Evolutionary conservation across 177 flowering plant genomes (phyloP).

Genomic region (Tripterygium wilfordii): DNA sequence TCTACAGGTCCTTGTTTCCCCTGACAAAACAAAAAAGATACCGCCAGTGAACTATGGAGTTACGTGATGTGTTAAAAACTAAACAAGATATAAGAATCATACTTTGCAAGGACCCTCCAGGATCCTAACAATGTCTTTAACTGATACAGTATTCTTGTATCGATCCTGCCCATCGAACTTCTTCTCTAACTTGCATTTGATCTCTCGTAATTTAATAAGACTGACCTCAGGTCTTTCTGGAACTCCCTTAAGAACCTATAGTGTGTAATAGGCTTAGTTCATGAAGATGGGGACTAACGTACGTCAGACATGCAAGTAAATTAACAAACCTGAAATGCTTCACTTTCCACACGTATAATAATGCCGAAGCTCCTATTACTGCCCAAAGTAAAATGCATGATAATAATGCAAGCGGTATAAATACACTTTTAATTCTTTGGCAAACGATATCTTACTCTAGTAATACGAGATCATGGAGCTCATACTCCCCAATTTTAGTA

Average conservation of each 20-base stretch:
- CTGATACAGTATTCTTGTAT: conserved; percentile 52
- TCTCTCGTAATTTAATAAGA: conserved; percentile 81
- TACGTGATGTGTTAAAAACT: neutral
- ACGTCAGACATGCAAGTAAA: no score
- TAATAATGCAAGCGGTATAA: neutral
- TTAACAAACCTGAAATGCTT: conserved; percentile 90
- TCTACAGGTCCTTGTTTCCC: conserved; percentile 99
- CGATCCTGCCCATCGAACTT: conserved; percentile 64
- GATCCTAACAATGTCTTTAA: conserved; percentile 82
- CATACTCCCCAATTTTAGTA: conserved; percentile 89
- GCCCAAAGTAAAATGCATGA: conserved; percentile 28
- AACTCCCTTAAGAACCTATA: conserved; percentile 86
- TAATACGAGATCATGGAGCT: conserved; percentile 91
- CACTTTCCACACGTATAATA: conserved; percentile 94
- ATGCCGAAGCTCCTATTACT: conserved; percentile 88
- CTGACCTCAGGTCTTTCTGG: conserved; percentile 88
- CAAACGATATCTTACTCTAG: conserved; percentile 59
- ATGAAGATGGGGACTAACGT: no score
- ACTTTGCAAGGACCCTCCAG: conserved; percentile 90
- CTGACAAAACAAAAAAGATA: conserved; percentile 24
- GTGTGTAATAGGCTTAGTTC: neutral
- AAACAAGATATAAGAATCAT: conserved; percentile 9
- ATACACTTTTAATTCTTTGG: neutral
- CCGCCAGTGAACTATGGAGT: neutral
- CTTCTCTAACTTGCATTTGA: conserved; percentile 77